phyloP scores from a whole-genome alignment of 129 eudicot genomes.

The Erigeron canadensis region DNA sequence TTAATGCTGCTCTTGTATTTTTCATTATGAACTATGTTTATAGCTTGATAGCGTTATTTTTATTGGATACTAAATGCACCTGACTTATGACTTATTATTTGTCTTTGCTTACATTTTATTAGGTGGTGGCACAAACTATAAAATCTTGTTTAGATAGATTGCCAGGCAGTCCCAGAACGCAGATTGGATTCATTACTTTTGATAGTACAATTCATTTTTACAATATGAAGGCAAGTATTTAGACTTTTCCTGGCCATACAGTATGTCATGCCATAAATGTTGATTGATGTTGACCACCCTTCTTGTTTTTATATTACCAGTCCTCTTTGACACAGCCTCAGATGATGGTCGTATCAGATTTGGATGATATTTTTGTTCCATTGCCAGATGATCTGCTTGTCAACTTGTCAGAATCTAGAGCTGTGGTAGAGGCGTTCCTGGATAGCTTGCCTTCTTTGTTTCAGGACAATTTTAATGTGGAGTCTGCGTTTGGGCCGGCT shows the following conservation, averaged over 20 bases:
- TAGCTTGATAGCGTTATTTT: slow-evolving; percentile 13
- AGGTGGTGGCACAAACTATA: slow-evolving; percentile 95
- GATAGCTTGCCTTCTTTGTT: slow-evolving; percentile 95
- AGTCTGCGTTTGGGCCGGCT: slow-evolving; percentile 99
- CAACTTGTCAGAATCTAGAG: slow-evolving; percentile 93
- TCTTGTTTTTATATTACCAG: slow-evolving; percentile 51
- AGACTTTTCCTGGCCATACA: not conserved
- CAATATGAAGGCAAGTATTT: slow-evolving; percentile 83
- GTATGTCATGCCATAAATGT: not conserved
- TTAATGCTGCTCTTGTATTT: not conserved
- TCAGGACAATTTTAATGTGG: slow-evolving; percentile 85
- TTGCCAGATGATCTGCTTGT: slow-evolving; percentile 99
- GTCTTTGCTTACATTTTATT: slow-evolving; percentile 21
- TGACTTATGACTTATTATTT: slow-evolving; percentile 19
- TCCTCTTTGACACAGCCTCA: slow-evolving; percentile 95
- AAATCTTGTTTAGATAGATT: slow-evolving; percentile 83
- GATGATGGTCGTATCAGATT: slow-evolving; percentile 98
- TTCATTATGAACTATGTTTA: slow-evolving; percentile 1
- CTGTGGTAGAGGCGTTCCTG: slow-evolving; percentile 87
- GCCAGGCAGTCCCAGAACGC: slow-evolving; percentile 91
- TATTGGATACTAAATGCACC: slow-evolving; percentile 11
- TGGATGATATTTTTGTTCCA: slow-evolving; percentile 92
- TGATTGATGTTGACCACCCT: slow-evolving; percentile 22
- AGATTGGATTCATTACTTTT: slow-evolving; percentile 91
- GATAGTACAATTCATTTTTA: slow-evolving; percentile 95